Percentiles rank a stretch among this genome's conserved stretches.
Conservation (phyloP, 768 basidiomycete genomes). For the Omphalotus guepiniiformis region DNA sequence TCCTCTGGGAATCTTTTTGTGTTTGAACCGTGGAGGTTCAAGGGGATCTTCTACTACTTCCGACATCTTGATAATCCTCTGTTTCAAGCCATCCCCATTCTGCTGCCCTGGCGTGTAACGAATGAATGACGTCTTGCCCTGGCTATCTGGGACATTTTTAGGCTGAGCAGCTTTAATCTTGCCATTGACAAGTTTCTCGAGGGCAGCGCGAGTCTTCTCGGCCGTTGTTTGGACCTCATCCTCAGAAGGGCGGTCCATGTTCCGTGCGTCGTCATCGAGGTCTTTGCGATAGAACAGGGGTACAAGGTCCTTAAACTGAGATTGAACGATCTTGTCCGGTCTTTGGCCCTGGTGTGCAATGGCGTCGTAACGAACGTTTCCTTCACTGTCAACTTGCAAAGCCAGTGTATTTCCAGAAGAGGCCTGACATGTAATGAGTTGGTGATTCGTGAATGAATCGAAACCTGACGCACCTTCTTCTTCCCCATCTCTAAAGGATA, state of each 20-base stretch:
- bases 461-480: slow-evolving; percentile 68
- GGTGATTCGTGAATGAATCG: slow-evolving; percentile 2
- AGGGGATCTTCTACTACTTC: slow-evolving; percentile 97
- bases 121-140: slow-evolving; percentile 85
- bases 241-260: slow-evolving; percentile 91
- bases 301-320: slow-evolving; percentile 96
- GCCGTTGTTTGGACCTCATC: slow-evolving; percentile 89
- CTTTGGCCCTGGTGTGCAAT: slow-evolving; percentile 96
- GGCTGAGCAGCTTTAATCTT: slow-evolving; percentile 99
- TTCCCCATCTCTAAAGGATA: slow-evolving; percentile 94
- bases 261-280: slow-evolving; percentile 63
- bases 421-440: slow-evolving; percentile 44
- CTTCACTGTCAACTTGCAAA: slow-evolving; percentile 93
- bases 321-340: slow-evolving; percentile 80
- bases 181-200: slow-evolving; percentile 90
- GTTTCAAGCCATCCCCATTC: slow-evolving; percentile 70
- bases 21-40: slow-evolving; percentile 96
- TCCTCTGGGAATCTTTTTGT: slow-evolving; percentile 97
- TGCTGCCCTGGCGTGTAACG: slow-evolving; percentile 97
- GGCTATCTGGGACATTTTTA: slow-evolving; percentile 84
- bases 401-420: slow-evolving; percentile 93
- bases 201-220: slow-evolving; percentile 83
- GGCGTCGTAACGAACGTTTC: slow-evolving; percentile 95
- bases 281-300: slow-evolving; percentile 89
- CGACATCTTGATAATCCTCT: slow-evolving; percentile 98